These are phyloP conservation scores for Acanthamoeba royreba DNA, from an alignment of 208 protist genomes.

Conservation along the genomic window DNA sequence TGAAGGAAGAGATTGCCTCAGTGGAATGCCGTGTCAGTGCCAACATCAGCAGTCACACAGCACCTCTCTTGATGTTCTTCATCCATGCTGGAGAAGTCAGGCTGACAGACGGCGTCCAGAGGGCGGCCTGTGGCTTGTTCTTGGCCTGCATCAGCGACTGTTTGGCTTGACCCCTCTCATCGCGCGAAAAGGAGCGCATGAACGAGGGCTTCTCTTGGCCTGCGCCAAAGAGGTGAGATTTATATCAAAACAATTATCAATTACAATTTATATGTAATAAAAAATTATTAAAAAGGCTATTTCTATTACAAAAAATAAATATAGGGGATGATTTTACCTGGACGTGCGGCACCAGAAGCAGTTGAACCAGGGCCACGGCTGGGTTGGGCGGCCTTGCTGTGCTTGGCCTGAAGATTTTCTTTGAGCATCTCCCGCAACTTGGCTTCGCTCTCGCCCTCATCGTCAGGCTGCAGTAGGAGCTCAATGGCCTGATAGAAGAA, in stretches of 20 bases:
- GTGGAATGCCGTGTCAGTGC: too few species aligned
- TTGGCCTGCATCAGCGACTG: not conserved
- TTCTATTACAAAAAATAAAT: too few species aligned
- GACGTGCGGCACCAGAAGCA: not conserved
- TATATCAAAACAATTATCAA: not conserved
- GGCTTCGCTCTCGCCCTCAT: not conserved
- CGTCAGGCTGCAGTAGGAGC: not conserved
- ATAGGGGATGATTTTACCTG: not conserved
- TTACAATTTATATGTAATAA: not conserved
- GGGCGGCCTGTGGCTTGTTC: not conserved
- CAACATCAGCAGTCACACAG: too few species aligned
- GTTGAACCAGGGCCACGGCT: not conserved
- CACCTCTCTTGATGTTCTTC: not conserved
- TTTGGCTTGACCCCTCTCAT: not conserved
- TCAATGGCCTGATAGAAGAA: constrained; percentile 14
- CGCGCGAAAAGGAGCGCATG: not conserved
- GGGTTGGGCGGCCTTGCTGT: not conserved
- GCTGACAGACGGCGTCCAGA: not conserved
- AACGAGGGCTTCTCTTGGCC: not conserved
- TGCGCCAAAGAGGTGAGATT: too few species aligned
- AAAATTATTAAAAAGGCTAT: too few species aligned
- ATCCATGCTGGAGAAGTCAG: not conserved
- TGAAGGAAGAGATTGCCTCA: not conserved
- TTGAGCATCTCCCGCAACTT: constrained; percentile 5
- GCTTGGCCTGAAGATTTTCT: not conserved